phyloP scores from a whole-genome alignment of 345 rosid species.

The Acer negundo region DNA sequence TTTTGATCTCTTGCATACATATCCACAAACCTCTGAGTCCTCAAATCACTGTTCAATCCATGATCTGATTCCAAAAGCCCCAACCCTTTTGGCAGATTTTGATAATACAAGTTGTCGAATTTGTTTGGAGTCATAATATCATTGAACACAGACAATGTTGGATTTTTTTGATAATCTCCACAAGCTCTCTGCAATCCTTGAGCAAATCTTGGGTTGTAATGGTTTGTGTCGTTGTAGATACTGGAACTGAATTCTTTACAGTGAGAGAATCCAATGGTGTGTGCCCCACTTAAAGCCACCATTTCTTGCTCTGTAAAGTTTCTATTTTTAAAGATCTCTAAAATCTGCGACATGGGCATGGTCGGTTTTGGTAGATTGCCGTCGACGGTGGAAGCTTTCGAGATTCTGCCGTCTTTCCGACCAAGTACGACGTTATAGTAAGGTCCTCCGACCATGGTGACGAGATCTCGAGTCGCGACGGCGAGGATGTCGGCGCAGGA shows the following conservation, averaged over 20 bases:
- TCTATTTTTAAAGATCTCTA: constrained; percentile 50
- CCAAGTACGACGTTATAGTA: constrained; percentile 71
- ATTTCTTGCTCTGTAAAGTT: constrained; percentile 77
- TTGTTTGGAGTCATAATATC: constrained; percentile 89
- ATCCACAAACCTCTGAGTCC: constrained; percentile 67
- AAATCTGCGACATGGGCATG: constrained; percentile 50
- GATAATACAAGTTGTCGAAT: constrained; percentile 82
- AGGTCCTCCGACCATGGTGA: constrained; percentile 72
- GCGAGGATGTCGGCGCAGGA: constrained; percentile 92
- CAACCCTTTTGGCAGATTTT: constrained; percentile 77
- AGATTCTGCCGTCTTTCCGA: constrained; percentile 62
- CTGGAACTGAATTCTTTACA: constrained; percentile 67
- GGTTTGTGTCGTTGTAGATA: constrained; percentile 41
- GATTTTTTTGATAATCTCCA: constrained; percentile 53
- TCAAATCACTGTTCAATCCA: constrained; percentile 52
- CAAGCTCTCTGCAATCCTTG: constrained; percentile 66
- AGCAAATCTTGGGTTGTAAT: constrained; percentile 76
- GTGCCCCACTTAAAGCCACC: constrained; percentile 91
- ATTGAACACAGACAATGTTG: constrained; percentile 80
- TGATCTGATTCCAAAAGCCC: constrained; percentile 83
- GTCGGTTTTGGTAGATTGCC: constrained; percentile 69
- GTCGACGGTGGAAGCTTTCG: constrained; percentile 45
- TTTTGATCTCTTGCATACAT: constrained; percentile 66
- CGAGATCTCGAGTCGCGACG: constrained; percentile 77
- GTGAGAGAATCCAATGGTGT: constrained; percentile 91